phyloP scores from a whole-genome alignment of 148 eudicot species.

The Camellia lanceoleosa region DNA sequence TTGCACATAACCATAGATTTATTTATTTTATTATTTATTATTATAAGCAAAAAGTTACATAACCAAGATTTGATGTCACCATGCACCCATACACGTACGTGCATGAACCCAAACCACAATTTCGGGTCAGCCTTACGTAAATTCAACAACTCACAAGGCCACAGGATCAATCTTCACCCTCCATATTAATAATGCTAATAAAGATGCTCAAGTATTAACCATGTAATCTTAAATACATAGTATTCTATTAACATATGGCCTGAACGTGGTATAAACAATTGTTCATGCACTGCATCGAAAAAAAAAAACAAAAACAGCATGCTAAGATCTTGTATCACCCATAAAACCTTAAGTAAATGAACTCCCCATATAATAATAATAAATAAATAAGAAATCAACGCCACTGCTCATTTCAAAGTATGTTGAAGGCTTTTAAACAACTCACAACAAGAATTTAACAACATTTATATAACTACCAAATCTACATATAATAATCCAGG shows the following conservation, averaged over 20 bases:
- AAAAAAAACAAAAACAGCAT: too few relatives aligned
- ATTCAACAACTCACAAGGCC: background rate
- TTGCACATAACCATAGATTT: too few relatives aligned
- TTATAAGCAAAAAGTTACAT: too few relatives aligned
- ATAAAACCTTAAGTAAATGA: background rate
- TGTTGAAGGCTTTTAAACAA: slow-evolving; percentile 12
- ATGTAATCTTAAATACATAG: background rate
- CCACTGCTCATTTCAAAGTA: slow-evolving; percentile 17
- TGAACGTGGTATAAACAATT: slow-evolving; percentile 8
- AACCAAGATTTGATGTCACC: background rate
- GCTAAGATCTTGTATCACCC: background rate
- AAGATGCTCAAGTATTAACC: background rate
- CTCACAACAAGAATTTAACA: slow-evolving; percentile 25
- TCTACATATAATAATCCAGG: background rate
- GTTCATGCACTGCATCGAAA: background rate
- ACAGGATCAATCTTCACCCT: background rate
- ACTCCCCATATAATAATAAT: background rate
- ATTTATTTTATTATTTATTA: too few relatives aligned
- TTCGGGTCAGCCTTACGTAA: background rate
- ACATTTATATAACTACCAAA: slow-evolving; percentile 11
- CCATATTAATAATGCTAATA: background rate
- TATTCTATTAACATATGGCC: background rate
- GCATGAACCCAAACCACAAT: slow-evolving; percentile 9
- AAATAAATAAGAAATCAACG: background rate
- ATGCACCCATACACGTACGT: background rate